Evolutionary conservation across 306 rosid species (phyloP).

Genomic region (Cajanus cajan): DNA sequence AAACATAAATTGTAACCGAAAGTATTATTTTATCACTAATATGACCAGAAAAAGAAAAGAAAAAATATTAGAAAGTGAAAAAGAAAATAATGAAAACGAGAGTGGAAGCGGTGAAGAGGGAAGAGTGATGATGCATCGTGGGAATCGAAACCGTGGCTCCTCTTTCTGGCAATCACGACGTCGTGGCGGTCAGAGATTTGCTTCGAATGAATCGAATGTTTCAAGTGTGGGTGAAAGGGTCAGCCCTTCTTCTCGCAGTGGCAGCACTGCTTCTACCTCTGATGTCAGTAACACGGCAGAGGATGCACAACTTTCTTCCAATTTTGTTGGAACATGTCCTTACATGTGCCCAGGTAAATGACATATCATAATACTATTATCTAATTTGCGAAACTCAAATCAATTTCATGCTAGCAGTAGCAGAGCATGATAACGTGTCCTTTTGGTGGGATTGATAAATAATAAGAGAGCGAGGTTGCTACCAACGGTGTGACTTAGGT

Average conservation of each 20-base stretch:
- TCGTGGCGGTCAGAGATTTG: constrained; percentile 18
- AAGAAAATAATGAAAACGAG: not conserved
- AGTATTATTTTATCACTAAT: no score
- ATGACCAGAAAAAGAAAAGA: no score
- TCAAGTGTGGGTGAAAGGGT: constrained; percentile 21
- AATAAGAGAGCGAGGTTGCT: not conserved
- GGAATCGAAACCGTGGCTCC: constrained; percentile 29
- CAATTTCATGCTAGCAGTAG: not conserved
- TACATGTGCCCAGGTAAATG: constrained; percentile 82
- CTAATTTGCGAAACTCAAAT: not conserved
- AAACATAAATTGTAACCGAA: no score
- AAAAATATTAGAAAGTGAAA: not conserved
- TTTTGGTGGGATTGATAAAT: not conserved
- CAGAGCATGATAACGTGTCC: not conserved
- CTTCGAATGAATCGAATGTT: constrained; percentile 24
- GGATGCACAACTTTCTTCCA: constrained; percentile 23
- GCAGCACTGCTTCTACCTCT: constrained; percentile 14
- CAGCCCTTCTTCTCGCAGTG: constrained; percentile 19
- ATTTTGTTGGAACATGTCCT: constrained; percentile 65
- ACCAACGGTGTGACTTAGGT: not conserved
- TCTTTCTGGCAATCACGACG: constrained; percentile 29
- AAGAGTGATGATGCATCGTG: constrained; percentile 40
- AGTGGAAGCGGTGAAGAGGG: not conserved
- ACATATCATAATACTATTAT: not conserved
- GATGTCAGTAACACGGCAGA: constrained; percentile 6